Percentiles rank a stretch among this genome's conserved stretches.
phyloP scores from a whole-genome alignment of 2,329 filamentous ascomycete genomes.

The Neofusicoccum ribis region DNA sequence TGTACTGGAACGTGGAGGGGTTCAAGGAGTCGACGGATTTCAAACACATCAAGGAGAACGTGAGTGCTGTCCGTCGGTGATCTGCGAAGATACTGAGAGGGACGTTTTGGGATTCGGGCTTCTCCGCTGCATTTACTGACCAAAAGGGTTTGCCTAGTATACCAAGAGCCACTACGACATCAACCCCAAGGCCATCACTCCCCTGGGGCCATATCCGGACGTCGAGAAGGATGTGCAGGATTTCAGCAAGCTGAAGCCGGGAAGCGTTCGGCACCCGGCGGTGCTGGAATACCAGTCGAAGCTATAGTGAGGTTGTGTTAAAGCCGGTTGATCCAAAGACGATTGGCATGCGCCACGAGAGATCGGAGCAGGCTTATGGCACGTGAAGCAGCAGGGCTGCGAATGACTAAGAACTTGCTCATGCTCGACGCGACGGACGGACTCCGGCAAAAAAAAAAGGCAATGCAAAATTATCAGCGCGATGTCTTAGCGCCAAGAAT shows the following conservation, averaged over 20 bases:
- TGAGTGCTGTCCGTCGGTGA: slow-evolving; percentile 26
- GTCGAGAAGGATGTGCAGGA: slow-evolving; percentile 56
- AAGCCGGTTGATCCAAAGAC: too few relatives aligned
- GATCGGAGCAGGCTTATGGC: neutral
- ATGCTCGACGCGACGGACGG: neutral
- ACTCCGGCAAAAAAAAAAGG: neutral
- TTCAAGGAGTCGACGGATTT: slow-evolving; percentile 64
- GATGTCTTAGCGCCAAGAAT: neutral
- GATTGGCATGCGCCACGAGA: neutral
- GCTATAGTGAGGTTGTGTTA: neutral
- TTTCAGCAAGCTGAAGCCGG: slow-evolving; percentile 50
- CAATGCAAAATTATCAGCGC: neutral
- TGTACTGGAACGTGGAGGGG: slow-evolving; percentile 59
- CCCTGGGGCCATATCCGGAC: slow-evolving; percentile 60
- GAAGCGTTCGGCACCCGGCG: slow-evolving; percentile 47
- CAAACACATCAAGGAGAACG: slow-evolving; percentile 67
- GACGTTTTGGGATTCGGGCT: neutral
- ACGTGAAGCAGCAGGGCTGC: too few relatives aligned
- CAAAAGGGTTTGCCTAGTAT: slow-evolving; percentile 38
- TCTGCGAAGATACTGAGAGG: neutral
- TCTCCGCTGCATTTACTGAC: neutral
- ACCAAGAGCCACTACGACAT: slow-evolving; percentile 62
- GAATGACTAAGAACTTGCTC: slow-evolving; percentile 2
- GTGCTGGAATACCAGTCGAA: slow-evolving; percentile 31
- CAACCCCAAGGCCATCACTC: slow-evolving; percentile 64